A percentile compares a stretch with the other conserved stretches of the same genome.
phyloP scores from a whole-genome alignment of 1,139 yeast genomes.

The Scheffersomyces titani region DNA sequence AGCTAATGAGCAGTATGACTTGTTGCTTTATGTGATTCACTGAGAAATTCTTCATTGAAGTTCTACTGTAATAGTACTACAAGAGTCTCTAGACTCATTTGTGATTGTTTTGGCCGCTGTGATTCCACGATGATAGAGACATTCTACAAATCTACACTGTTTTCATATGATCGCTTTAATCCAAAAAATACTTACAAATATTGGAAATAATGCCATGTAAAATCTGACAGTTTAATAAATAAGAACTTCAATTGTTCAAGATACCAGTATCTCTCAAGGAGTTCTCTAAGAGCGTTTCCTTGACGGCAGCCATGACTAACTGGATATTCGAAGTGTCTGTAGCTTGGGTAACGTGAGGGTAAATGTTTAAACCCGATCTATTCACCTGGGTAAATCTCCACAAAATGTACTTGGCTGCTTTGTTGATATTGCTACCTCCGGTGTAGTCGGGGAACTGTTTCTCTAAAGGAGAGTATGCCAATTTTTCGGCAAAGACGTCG shows the following conservation, averaged over 20 bases:
- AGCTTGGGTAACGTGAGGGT: slow-evolving; percentile 93
- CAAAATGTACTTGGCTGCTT: slow-evolving; percentile 90
- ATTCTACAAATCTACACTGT: background rate
- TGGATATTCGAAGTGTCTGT: slow-evolving; percentile 89
- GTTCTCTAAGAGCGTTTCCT: slow-evolving; percentile 85
- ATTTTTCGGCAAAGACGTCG: slow-evolving; percentile 84
- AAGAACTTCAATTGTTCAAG: slow-evolving; percentile 28
- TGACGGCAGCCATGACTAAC: slow-evolving; percentile 87
- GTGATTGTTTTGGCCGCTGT: background rate
- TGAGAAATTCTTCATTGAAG: background rate
- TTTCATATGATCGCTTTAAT: background rate
- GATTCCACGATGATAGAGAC: background rate
- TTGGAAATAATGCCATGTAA: background rate
- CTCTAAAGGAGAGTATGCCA: slow-evolving; percentile 80
- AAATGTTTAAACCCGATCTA: slow-evolving; percentile 76
- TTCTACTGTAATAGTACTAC: background rate
- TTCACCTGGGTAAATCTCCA: slow-evolving; percentile 90
- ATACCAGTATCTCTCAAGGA: slow-evolving; percentile 85
- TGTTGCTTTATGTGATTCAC: background rate
- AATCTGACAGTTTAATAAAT: background rate
- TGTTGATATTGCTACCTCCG: slow-evolving; percentile 85
- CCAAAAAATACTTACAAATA: background rate
- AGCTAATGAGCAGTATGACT: background rate
- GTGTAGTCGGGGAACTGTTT: slow-evolving; percentile 86
- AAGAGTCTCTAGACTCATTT: background rate